Conservation (phyloP, 1,284 basidiomycete genomes). For the Chalciporus piperatoides region DNA sequence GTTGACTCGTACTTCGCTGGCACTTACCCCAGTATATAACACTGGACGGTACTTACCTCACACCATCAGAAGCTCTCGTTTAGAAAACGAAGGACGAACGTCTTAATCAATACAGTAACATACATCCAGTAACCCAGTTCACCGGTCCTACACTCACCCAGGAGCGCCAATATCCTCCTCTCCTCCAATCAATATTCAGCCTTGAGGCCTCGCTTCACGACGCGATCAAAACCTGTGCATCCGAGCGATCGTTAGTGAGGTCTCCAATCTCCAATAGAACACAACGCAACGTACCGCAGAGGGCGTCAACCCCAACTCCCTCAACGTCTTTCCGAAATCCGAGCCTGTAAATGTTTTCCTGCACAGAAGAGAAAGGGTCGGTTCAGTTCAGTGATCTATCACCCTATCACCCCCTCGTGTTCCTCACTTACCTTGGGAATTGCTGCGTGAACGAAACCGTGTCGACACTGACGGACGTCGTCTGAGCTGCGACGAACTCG, state of each 20-base stretch:
- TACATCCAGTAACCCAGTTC: not conserved
- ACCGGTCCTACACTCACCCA: too few relatives aligned
- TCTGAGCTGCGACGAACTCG: conserved; percentile 80
- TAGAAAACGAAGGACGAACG: too few relatives aligned
- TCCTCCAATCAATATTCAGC: not conserved
- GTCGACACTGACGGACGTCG: conserved; percentile 64
- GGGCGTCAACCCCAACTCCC: conserved; percentile 72
- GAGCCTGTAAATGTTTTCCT: conserved; percentile 65
- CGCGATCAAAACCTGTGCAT: conserved; percentile 50
- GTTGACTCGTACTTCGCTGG: too few relatives aligned
- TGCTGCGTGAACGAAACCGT: conserved; percentile 73
- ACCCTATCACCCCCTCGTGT: not conserved
- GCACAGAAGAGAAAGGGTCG: conserved; percentile 7
- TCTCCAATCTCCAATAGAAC: not conserved
- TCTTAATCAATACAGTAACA: not conserved
- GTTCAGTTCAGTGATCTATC: not conserved
- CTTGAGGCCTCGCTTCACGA: conserved; percentile 25
- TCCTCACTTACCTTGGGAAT: conserved; percentile 72
- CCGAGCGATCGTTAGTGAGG: not conserved
- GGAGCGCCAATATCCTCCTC: too few relatives aligned
- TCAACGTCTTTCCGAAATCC: conserved; percentile 67
- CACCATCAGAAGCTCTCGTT: too few relatives aligned
- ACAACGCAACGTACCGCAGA: conserved; percentile 55
- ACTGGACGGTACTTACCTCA: too few relatives aligned
- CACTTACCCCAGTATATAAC: too few relatives aligned